Conservation (phyloP, 495 filamentous ascomycete genomes). For the Tuber aestivum region DNA sequence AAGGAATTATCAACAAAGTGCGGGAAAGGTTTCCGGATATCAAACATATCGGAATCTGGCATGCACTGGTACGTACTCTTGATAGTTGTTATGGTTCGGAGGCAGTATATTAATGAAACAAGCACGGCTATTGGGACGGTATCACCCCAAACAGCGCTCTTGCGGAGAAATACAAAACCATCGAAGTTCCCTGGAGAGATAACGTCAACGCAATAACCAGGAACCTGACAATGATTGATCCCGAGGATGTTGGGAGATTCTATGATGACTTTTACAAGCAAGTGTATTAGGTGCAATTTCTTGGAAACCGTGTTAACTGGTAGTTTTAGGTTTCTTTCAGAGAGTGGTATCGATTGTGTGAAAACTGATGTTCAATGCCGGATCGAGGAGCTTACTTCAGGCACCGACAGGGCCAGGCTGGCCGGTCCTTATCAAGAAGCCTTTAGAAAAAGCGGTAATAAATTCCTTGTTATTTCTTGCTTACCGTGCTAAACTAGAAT, state of each 20-base stretch:
- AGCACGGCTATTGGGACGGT: constrained; percentile 85
- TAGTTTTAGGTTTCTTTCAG: constrained; percentile 55
- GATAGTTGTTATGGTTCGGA: not conserved
- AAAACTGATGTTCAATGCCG: constrained; percentile 90
- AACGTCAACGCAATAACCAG: constrained; percentile 52
- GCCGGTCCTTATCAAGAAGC: constrained; percentile 73
- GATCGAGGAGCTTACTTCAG: constrained; percentile 60
- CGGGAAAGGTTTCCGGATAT: constrained; percentile 64
- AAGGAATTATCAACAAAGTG: constrained; percentile 59
- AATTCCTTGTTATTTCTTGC: not conserved
- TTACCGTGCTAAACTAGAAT: not conserved
- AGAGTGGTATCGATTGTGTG: constrained; percentile 66
- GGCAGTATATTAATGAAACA: not conserved
- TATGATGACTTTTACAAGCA: constrained; percentile 82
- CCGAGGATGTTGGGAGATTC: constrained; percentile 63
- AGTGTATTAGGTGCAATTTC: not conserved
- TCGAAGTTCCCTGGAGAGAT: constrained; percentile 54
- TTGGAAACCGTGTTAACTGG: not conserved
- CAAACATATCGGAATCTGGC: constrained; percentile 84
- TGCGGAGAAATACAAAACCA: constrained; percentile 68
- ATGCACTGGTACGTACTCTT: constrained; percentile 54
- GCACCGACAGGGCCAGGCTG: constrained; percentile 60
- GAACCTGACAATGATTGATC: constrained; percentile 67
- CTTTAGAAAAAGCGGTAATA: constrained; percentile 61
- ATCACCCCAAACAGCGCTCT: constrained; percentile 65